These are phyloP conservation scores for Aspergillus fructus DNA, from an alignment of 2,329 filamentous ascomycete genomes.

Conservation along the genomic window DNA sequence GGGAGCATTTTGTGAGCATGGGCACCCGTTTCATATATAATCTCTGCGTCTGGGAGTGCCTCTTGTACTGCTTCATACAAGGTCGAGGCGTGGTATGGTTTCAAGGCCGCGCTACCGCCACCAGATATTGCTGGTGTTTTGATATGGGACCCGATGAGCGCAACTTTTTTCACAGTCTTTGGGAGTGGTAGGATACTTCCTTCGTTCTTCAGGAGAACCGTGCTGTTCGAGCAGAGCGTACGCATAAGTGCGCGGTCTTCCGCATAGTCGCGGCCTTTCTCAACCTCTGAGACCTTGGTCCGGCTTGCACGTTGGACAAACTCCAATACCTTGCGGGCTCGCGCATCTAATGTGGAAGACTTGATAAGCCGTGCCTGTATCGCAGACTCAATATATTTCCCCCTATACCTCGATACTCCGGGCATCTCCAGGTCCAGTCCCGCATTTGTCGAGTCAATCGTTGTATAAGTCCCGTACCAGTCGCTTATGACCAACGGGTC, in stretches of 20 bases:
- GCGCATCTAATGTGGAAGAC: slow-evolving; percentile 55
- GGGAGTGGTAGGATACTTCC: slow-evolving; percentile 57
- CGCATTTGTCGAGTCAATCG: slow-evolving; percentile 39
- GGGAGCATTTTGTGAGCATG: slow-evolving; percentile 51
- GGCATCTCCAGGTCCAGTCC: slow-evolving; percentile 48
- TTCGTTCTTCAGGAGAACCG: slow-evolving; percentile 72
- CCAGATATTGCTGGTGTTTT: slow-evolving; percentile 51
- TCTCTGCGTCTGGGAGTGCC: slow-evolving; percentile 22
- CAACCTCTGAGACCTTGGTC: slow-evolving; percentile 54
- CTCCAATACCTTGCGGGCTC: slow-evolving; percentile 55
- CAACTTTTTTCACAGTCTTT: slow-evolving; percentile 41
- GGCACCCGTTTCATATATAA: slow-evolving; percentile 56
- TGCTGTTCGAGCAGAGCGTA: slow-evolving; percentile 61
- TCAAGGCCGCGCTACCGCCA: slow-evolving; percentile 60
- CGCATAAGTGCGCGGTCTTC: slow-evolving; percentile 56
- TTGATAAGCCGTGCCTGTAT: slow-evolving; percentile 52
- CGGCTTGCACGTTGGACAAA: slow-evolving; percentile 56
- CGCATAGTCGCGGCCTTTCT: slow-evolving; percentile 19
- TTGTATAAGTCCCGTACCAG: slow-evolving; percentile 45
- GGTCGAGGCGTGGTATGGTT: slow-evolving; percentile 40
- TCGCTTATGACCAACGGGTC: slow-evolving; percentile 47
- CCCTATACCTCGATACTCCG: slow-evolving; percentile 40
- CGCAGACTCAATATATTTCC: slow-evolving; percentile 24
- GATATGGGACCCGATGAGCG: slow-evolving; percentile 54
- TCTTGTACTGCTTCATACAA: slow-evolving; percentile 40